Conservation (phyloP, 2,329 filamentous ascomycete species). For the Verticillium alfalfae region DNA sequence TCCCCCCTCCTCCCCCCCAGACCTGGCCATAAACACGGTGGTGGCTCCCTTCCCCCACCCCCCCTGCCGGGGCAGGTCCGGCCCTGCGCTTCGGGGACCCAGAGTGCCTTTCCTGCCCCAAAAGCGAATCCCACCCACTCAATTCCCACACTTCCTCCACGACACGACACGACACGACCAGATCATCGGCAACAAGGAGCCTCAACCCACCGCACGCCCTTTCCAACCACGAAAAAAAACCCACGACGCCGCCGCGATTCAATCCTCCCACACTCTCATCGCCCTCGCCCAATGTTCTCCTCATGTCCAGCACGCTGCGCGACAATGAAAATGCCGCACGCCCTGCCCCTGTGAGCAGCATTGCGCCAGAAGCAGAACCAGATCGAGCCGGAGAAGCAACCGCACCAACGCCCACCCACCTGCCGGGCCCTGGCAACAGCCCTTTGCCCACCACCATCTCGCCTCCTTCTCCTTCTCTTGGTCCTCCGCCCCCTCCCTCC, state of each 20-base stretch:
- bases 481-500: not conserved
- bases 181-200: not conserved
- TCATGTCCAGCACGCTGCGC: constrained; percentile 50
- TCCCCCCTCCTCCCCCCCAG: not conserved
- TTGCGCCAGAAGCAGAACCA: constrained; percentile 9
- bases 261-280: constrained; percentile 18
- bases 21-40: not conserved
- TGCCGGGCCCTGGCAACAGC: not conserved
- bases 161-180: not conserved
- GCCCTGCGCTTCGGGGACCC: not conserved
- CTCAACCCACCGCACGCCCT: not conserved
- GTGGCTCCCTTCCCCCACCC: not conserved
- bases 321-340: constrained; percentile 51
- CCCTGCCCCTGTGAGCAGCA: constrained; percentile 37
- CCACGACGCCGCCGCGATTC: constrained; percentile 13
- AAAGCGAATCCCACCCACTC: constrained; percentile 5
- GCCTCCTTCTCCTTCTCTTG: not conserved
- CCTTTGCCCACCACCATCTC: constrained; percentile 3
- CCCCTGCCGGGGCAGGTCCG: not conserved
- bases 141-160: constrained; percentile 5
- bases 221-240: not conserved
- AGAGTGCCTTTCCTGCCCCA: not conserved
- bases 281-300: constrained; percentile 46
- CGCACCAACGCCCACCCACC: not conserved
- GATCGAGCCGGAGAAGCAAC: constrained; percentile 4